Evolutionary conservation across 2,329 filamentous ascomycete genomes (phyloP), one percentile per base, ranked within the genome.

Genomic region (Fusarium agapanthi): DNA sequence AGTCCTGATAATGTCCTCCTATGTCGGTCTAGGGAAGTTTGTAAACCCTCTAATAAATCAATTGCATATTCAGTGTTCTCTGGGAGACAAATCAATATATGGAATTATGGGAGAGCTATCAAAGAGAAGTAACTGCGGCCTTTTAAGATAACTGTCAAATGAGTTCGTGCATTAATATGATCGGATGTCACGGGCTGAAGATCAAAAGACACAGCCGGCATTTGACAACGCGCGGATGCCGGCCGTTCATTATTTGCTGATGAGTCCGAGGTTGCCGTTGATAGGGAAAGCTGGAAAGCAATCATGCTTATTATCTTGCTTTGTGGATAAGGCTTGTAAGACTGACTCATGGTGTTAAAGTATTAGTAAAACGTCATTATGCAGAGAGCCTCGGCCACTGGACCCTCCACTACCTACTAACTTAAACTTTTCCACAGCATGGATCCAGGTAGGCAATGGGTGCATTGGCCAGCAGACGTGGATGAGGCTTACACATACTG

Each of bases 191-290:
- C 72, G 71, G 71, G 65, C 65, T 63, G 63, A 61, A 62, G 50
- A 67, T 66, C 65, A 58, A 63, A 70, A 43, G 54, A 53, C 67
- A 54, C 53, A 37, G 51, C 57, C 63, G 65, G 67, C 59, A 57
- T 61, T 68, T 61, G 47, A 63, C 41, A 45, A 26, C 45, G 38
- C 37, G 55, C 55, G 67, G 65, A 60, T 50, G 54, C 58, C 59
- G 73, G 63, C 45, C 45, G 44, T 32, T 58, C 32, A 41, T 32
- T 56, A 38, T 24, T 53, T 67, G 47, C 30, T 66, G 43, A 40
- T 50, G 61, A 44, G 30, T 54, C 74, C 75, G 75, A 76, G 44
- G 57, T 53, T 76, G 57, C 75, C 74, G 75, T 38, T 67, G 71
- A 61, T 43, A 24, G 47, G 44, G 38, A 56, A 48, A 37, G 26